Percentiles rank a stretch among this genome's conserved stretches.
Conservation (phyloP, 306 rosid genomes). For the Malus orientalis region DNA sequence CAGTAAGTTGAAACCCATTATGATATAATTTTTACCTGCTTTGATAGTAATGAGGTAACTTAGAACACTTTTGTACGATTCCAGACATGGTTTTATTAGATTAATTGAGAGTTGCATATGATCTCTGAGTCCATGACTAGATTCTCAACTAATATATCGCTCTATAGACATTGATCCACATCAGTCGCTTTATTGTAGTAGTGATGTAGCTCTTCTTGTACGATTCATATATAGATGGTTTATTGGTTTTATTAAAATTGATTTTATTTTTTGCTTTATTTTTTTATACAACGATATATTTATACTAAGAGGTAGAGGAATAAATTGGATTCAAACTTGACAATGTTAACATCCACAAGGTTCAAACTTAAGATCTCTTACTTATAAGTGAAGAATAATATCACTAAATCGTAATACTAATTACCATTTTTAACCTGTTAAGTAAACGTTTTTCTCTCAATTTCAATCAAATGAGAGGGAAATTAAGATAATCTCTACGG, state of each 20-base stretch:
- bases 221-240: background rate
- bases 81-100: background rate
- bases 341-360: too few species aligned
- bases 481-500: background rate
- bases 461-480: background rate
- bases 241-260: background rate
- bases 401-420: background rate
- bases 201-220: background rate
- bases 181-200: background rate
- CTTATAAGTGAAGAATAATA: too few species aligned
- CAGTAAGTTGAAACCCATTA: background rate
- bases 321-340: too few species aligned
- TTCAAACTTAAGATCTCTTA: background rate
- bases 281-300: background rate
- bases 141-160: background rate
- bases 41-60: background rate
- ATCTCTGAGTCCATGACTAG: background rate
- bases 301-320: too few species aligned
- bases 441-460: background rate
- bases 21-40: background rate
- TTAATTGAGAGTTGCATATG: too few species aligned
- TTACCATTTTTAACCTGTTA: background rate
- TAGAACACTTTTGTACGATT: background rate
- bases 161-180: background rate
- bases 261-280: background rate